Conservation (phyloP, 352 stramenopile genomes). For the Pythium guiyangense region DNA sequence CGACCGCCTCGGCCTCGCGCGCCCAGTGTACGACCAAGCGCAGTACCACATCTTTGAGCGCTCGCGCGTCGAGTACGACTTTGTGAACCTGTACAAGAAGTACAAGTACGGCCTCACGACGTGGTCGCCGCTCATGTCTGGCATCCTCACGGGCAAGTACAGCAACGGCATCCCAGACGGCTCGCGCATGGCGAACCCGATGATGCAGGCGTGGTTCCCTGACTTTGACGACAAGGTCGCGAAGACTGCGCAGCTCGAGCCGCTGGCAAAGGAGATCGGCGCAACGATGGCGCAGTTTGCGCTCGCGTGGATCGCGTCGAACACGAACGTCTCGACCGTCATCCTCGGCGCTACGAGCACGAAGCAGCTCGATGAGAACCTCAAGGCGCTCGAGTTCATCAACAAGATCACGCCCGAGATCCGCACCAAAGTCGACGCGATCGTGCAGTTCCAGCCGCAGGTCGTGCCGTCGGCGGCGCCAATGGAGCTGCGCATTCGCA, state of each 20-base stretch:
- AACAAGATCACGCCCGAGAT: slow-evolving; percentile 57
- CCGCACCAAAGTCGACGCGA: slow-evolving; percentile 42
- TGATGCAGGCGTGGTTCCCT: not conserved
- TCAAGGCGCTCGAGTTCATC: slow-evolving; percentile 45
- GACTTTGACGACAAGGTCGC: slow-evolving; percentile 30
- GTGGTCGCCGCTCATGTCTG: slow-evolving; percentile 28
- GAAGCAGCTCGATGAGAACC: too few species aligned
- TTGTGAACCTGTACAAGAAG: slow-evolving; percentile 35
- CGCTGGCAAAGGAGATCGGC: too few species aligned
- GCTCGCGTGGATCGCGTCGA: too few species aligned
- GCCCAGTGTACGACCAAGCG: slow-evolving; percentile 32
- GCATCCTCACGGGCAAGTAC: slow-evolving; percentile 61
- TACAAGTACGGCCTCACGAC: too few species aligned
- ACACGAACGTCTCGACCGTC: too few species aligned
- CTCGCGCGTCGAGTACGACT: slow-evolving; percentile 44
- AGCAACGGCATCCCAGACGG: slow-evolving; percentile 24
- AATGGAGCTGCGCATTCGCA: too few species aligned
- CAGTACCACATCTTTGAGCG: slow-evolving; percentile 55
- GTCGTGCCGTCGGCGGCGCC: too few species aligned
- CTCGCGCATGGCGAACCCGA: slow-evolving; percentile 11
- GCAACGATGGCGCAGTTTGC: too few species aligned
- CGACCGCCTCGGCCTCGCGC: slow-evolving; percentile 34
- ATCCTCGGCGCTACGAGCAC: too few species aligned
- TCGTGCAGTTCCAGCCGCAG: slow-evolving; percentile 52
- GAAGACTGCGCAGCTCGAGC: slow-evolving; percentile 31